Percentiles rank a stretch among this genome's conserved stretches.
Conservation (phyloP, 2,329 filamentous ascomycete species). For the Basipetospora sp. region DNA sequence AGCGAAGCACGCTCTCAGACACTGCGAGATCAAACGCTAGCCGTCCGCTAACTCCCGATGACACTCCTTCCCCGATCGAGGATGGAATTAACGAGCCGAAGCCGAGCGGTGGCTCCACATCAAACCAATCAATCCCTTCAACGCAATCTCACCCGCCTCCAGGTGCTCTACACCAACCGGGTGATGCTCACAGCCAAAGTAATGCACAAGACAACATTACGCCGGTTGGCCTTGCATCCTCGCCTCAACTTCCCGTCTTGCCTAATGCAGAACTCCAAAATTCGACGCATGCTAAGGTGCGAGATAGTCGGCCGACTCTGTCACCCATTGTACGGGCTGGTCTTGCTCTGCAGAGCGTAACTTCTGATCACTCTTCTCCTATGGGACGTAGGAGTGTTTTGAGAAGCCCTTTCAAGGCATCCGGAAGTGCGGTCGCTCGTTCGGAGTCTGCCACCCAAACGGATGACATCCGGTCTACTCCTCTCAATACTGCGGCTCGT, state of each 20-base stretch:
- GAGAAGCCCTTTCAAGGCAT: conserved; percentile 39
- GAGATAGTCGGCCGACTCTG: conserved; percentile 26
- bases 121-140: background rate
- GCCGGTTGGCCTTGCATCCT: background rate
- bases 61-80: conserved; percentile 29
- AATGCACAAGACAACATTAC: background rate
- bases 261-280: background rate
- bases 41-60: conserved; percentile 38
- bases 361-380: conserved; percentile 44
- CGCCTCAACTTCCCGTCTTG: conserved; percentile 2
- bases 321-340: conserved; percentile 46
- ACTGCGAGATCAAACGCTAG: conserved; percentile 22
- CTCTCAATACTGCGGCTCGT: no score
- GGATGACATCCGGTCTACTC: background rate
- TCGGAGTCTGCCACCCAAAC: background rate
- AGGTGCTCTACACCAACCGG: background rate
- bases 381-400: conserved; percentile 34
- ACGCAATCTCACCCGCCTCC: background rate
- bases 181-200: background rate
- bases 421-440: conserved; percentile 9
- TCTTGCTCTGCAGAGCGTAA: conserved; percentile 40
- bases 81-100: conserved; percentile 7
- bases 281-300: background rate
- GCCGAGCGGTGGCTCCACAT: background rate
- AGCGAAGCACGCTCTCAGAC: no score